These are phyloP conservation scores for Fusarium solani-melongenae DNA, from an alignment of 2,329 filamentous ascomycete species.

Conservation along the genomic window DNA sequence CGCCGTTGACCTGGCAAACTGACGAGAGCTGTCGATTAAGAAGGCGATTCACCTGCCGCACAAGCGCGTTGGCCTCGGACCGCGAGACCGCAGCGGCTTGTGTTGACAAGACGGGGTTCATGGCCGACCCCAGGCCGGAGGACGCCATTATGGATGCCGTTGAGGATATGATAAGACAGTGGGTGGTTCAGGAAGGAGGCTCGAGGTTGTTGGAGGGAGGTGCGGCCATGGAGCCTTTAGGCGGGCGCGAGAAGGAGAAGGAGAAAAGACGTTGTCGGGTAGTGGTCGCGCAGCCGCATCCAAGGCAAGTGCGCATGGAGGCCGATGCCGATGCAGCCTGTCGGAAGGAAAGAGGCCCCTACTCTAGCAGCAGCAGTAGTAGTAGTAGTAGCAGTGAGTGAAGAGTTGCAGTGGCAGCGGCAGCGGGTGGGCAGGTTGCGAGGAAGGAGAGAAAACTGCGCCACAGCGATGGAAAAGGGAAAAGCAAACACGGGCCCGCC, in stretches of 20 bases:
- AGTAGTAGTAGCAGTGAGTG: slow-evolving; percentile 3
- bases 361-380: background rate
- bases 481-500: background rate
- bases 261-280: slow-evolving; percentile 7
- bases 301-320: slow-evolving; percentile 39
- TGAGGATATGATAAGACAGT: background rate
- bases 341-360: slow-evolving; percentile 20
- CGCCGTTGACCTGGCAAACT: slow-evolving; percentile 79
- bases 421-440: background rate
- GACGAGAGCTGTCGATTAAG: slow-evolving; percentile 76
- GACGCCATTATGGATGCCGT: slow-evolving; percentile 32
- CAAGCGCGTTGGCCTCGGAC: slow-evolving; percentile 58
- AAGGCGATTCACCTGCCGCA: slow-evolving; percentile 58
- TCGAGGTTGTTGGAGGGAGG: slow-evolving; percentile 8
- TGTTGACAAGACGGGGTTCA: slow-evolving; percentile 25
- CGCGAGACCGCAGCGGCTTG: slow-evolving; percentile 45
- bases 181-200: background rate
- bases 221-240: slow-evolving; percentile 15
- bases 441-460: slow-evolving; percentile 9
- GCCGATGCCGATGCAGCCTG: slow-evolving; percentile 26
- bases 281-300: slow-evolving; percentile 42
- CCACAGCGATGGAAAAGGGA: slow-evolving; percentile 1
- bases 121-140: slow-evolving; percentile 35
- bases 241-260: slow-evolving; percentile 11
- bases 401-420: background rate